A percentile compares a stretch with the other conserved stretches of the same genome.
Evolutionary conservation across 2,329 filamentous ascomycete genomes (phyloP).

Genomic region (Colletotrichum simmondsii): DNA sequence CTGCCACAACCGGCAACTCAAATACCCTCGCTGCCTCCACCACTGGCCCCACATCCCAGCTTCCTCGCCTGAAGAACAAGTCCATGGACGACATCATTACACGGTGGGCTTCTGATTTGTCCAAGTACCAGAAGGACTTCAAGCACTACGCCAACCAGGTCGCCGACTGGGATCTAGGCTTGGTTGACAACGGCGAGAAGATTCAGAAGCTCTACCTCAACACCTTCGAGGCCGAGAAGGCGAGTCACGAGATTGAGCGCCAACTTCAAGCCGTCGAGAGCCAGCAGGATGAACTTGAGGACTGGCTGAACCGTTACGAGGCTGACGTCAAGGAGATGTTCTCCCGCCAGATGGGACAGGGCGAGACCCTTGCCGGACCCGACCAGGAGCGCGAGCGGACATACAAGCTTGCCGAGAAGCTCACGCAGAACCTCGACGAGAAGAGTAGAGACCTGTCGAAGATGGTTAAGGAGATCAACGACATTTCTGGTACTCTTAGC

Average conservation of each 20-base stretch:
- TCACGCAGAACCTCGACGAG: constrained; percentile 89
- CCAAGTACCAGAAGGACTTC: constrained; percentile 97
- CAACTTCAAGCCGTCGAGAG: constrained; percentile 90
- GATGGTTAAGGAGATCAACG: constrained; percentile 99
- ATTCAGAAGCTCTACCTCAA: constrained; percentile 93
- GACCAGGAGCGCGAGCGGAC: constrained; percentile 97
- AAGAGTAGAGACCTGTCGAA: constrained; percentile 92
- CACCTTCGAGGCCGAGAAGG: constrained; percentile 93
- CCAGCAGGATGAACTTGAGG: constrained; percentile 89
- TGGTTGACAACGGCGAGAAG: constrained; percentile 95
- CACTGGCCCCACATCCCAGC: constrained; percentile 81
- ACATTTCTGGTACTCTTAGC: constrained; percentile 87
- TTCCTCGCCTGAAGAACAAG: constrained; percentile 95
- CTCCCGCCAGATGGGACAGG: constrained; percentile 78
- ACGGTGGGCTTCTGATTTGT: constrained; percentile 93
- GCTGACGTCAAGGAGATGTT: constrained; percentile 91
- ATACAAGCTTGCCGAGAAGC: constrained; percentile 94
- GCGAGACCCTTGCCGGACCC: constrained; percentile 83
- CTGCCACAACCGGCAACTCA: constrained; percentile 39
- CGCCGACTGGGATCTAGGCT: constrained; percentile 88
- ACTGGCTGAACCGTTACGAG: constrained; percentile 92
- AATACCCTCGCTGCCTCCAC: constrained; percentile 76
- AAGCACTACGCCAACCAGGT: constrained; percentile 89
- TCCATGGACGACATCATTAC: constrained; percentile 99
- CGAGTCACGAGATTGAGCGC: constrained; percentile 92